Evolutionary conservation across 345 rosid species (phyloP).

Genomic region (Fremontodendron californicum): DNA sequence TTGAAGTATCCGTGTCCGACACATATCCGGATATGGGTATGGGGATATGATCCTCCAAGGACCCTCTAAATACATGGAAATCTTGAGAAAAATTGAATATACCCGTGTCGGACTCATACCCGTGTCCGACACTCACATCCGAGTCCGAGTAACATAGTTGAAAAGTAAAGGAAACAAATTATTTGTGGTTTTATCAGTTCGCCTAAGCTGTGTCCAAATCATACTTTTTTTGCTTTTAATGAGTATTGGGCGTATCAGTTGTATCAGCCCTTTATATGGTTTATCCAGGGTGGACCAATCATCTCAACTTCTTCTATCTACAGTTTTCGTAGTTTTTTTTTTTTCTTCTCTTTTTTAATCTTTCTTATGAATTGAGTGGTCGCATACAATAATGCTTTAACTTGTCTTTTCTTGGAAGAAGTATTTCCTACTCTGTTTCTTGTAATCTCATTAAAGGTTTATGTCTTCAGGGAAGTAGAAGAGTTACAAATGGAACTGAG

Average conservation of each 20-base stretch:
- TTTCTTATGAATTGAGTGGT: neutral
- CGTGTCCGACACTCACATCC: too few species aligned
- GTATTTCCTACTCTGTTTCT: slow-evolving; percentile 8
- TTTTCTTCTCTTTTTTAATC: neutral
- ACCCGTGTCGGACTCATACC: too few species aligned
- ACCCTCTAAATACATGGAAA: too few species aligned
- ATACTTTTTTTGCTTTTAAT: neutral
- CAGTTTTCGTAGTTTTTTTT: neutral
- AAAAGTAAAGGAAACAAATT: neutral
- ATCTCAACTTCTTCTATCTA: neutral
- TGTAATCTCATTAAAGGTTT: slow-evolving; percentile 16
- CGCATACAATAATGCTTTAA: neutral
- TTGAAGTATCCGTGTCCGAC: too few species aligned
- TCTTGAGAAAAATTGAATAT: too few species aligned
- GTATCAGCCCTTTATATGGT: neutral
- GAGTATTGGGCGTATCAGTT: neutral
- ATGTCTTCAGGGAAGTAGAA: slow-evolving; percentile 64
- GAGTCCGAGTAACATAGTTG: too few species aligned
- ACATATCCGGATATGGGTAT: too few species aligned
- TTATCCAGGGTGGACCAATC: neutral
- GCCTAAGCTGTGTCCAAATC: neutral
- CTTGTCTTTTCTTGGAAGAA: slow-evolving; percentile 2
- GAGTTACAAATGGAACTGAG: slow-evolving; percentile 49
- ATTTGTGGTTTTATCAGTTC: neutral
- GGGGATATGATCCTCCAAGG: too few species aligned